A percentile compares a stretch with the other conserved stretches of the same genome.
Conservation (phyloP, 1,139 yeast genomes). For the Debaryomyces nepalensis region DNA sequence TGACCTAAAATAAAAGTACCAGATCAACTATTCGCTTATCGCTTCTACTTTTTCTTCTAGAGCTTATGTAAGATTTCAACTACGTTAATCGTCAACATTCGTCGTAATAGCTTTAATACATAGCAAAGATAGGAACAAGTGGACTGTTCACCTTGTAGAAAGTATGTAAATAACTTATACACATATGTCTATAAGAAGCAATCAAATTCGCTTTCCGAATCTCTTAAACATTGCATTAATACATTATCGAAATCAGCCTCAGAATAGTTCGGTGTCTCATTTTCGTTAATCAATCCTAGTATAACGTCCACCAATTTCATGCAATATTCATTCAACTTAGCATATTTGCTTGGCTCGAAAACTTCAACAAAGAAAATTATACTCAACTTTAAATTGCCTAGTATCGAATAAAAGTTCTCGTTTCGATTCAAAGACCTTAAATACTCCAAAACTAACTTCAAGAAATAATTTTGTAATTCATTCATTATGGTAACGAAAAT, state of each 20-base stretch:
- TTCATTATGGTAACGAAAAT: constrained; percentile 43
- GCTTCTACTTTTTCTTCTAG: too few relatives aligned
- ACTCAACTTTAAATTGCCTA: constrained; percentile 40
- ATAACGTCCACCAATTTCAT: constrained; percentile 42
- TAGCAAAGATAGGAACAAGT: too few relatives aligned
- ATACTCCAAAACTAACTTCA: constrained; percentile 40
- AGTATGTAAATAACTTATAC: neutral
- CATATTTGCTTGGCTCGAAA: constrained; percentile 41
- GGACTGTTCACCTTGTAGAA: too few relatives aligned
- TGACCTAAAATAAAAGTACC: neutral
- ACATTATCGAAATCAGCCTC: constrained; percentile 35
- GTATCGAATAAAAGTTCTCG: constrained; percentile 20
- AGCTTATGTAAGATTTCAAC: too few relatives aligned
- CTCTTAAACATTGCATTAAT: constrained; percentile 34
- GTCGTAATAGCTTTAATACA: too few relatives aligned
- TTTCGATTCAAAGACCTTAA: constrained; percentile 29
- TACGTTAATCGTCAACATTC: too few relatives aligned
- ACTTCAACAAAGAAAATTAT: constrained; percentile 46
- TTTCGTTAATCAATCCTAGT: constrained; percentile 37
- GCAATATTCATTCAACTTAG: constrained; percentile 42
- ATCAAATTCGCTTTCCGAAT: constrained; percentile 40
- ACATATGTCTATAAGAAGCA: constrained; percentile 17
- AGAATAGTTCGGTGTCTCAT: constrained; percentile 26
- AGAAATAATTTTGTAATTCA: constrained; percentile 44
- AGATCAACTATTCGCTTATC: too few relatives aligned